Evolutionary conservation across 225 moss, liverwort and hornwort species (phyloP).

Genomic region (Asterella californica): DNA sequence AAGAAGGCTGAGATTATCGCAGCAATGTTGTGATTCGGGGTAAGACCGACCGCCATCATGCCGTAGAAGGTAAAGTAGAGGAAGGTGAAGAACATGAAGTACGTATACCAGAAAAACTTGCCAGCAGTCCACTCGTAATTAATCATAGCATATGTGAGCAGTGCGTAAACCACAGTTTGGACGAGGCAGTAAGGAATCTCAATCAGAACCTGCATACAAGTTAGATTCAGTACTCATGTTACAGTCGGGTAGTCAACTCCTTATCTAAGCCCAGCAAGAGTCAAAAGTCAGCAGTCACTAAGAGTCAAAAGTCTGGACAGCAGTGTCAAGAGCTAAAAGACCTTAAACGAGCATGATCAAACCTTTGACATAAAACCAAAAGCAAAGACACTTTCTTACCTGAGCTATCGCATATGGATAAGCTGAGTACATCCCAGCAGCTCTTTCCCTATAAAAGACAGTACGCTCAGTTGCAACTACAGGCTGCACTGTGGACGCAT

Average conservation of each 20-base stretch:
- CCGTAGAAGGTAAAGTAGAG: constrained; percentile 47
- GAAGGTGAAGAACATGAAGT: constrained; percentile 36
- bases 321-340: neutral
- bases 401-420: constrained; percentile 38
- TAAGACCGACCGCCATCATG: constrained; percentile 47
- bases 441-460: constrained; percentile 40
- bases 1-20: constrained; percentile 39
- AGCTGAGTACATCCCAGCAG: constrained; percentile 46
- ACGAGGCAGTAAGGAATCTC: constrained; percentile 35
- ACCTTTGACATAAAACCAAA: neutral
- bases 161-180: constrained; percentile 16
- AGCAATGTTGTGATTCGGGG: constrained; percentile 41
- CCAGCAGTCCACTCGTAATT: constrained; percentile 32
- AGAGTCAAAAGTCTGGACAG: neutral
- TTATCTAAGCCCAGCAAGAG: neutral
- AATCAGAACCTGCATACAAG: constrained; percentile 37
- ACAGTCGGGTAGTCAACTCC: neutral
- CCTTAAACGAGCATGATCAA: neutral
- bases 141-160: constrained; percentile 32
- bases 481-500: constrained; percentile 34
- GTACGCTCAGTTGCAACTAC: constrained; percentile 39
- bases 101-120: constrained; percentile 46
- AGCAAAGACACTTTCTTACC: constrained; percentile 2
- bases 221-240: neutral
- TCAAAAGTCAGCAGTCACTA: neutral